Base-by-base conservation (phyloP, 805 yeast species). In the Spathaspora gorwiae region DNA sequence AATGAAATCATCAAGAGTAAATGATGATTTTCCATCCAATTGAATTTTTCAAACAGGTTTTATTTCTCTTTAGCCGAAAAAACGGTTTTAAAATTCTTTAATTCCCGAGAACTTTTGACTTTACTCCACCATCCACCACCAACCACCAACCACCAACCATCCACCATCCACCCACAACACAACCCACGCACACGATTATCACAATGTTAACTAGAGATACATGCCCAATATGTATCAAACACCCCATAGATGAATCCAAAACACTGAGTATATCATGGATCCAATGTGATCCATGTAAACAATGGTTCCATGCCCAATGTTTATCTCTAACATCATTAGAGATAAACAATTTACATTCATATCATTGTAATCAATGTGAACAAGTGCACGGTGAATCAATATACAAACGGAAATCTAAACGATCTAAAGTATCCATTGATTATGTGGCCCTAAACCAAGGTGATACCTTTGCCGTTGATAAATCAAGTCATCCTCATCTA, bases 391-490 rank as follows among this genome's bases (percentile, higher is more conserved):
- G 88, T 1, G 77, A 80, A 0, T 72, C 83, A 5, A 57, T 71
- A 12, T 56, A 59, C 42, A 76, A 71, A 45, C 65, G 90, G 35
- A 70, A 70, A 34, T 81, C 87, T 46, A 68, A 73, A 37, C 66
- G 96, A 19, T 65, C 74, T 12, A 52, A 55, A 35, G 64, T 69
- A n/a, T 72, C 72, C 43, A 76, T 90, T 38, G 95, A 89, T 58
- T 89, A 89, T 56, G 81, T 79, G 8, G 94, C 95, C 0, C 67
- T 89, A 53, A 79, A 89, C 59, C 84, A 82, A 45, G 95, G 96
- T 5, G 84, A 81, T 60, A 69, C 57, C 46, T 72, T 65, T 47
- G 74, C 78, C 4, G 65, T 76, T 5, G 70, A 72, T 60, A 61
- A 68, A 48, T 69, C 75, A 35, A 59, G 66, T 30, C 79, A 79